Conservation (phyloP, 192 early-diverging fungal genomes). For the Podila horticola region DNA sequence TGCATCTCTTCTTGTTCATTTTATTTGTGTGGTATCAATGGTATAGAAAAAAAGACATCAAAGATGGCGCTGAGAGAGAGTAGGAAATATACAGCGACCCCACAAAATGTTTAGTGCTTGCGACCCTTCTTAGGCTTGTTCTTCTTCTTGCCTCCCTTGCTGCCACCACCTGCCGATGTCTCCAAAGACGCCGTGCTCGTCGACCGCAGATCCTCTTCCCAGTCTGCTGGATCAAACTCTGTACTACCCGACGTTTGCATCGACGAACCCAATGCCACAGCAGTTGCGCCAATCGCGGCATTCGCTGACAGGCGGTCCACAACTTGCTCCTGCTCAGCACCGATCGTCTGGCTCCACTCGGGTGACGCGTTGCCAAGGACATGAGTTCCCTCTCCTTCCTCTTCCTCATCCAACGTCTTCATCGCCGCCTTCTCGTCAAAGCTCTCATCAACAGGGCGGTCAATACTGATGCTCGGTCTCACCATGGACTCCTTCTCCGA, state of each 20-base stretch:
- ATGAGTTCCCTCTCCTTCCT: constrained; percentile 17
- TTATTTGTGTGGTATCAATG: too few species aligned
- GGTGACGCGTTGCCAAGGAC: constrained; percentile 37
- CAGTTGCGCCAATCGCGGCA: constrained; percentile 3
- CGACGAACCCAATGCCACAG: background rate
- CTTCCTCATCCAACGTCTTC: constrained; percentile 12
- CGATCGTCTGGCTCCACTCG: constrained; percentile 7
- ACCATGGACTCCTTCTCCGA: constrained; percentile 15
- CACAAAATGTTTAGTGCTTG: constrained; percentile 10
- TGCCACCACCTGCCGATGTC: background rate
- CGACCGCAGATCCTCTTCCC: constrained; percentile 19
- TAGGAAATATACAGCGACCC: background rate
- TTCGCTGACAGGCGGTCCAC: background rate
- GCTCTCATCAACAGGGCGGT: background rate
- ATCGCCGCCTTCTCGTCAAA: constrained; percentile 23
- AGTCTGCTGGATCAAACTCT: constrained; percentile 6
- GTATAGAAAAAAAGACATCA: background rate
- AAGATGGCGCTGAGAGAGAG: background rate
- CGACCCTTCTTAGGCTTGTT: constrained; percentile 22
- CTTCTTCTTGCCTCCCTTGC: constrained; percentile 25
- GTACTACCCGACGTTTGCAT: background rate
- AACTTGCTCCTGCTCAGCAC: background rate
- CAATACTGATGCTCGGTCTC: background rate
- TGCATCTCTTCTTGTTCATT: too few species aligned
- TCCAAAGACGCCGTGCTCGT: background rate